These are phyloP conservation scores for Alloascoidea africana DNA, from an alignment of 805 yeast genomes.

Conservation along the genomic window DNA sequence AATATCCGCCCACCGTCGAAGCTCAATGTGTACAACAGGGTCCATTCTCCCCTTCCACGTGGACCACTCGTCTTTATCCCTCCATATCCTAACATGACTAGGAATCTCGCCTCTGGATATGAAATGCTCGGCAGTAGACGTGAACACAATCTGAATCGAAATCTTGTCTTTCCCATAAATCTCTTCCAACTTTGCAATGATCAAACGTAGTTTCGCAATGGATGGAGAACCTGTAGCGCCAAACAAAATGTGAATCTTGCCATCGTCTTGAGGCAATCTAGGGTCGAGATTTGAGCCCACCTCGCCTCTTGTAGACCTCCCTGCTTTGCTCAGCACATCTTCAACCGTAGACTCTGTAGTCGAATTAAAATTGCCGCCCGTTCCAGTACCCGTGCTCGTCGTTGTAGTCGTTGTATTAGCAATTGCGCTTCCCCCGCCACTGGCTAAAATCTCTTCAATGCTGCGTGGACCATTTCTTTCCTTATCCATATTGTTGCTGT, in stretches of 20 bases:
- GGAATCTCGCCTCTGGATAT: conserved; percentile 38
- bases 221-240: conserved; percentile 89
- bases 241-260: conserved; percentile 68
- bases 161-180: conserved; percentile 61
- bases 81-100: conserved; percentile 72
- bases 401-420: conserved; percentile 10
- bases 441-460: conserved; percentile 2
- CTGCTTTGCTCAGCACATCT: conserved; percentile 2
- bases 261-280: conserved; percentile 66
- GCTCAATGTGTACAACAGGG: conserved; percentile 88
- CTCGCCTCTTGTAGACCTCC: conserved; percentile 14
- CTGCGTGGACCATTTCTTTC: background rate
- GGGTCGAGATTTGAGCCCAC: conserved; percentile 41
- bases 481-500: conserved; percentile 17
- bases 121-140: conserved; percentile 78
- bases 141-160: conserved; percentile 74
- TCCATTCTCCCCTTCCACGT: conserved; percentile 75
- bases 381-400: conserved; percentile 2
- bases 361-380: conserved; percentile 1
- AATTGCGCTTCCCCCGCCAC: background rate
- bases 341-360: conserved; percentile 1
- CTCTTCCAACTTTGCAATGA: conserved; percentile 69
- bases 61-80: conserved; percentile 89
- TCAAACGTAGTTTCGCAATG: conserved; percentile 61
- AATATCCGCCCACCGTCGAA: conserved; percentile 94